Base-by-base conservation (phyloP, 768 basidiomycete genomes). In the Trametes cingulata region DNA sequence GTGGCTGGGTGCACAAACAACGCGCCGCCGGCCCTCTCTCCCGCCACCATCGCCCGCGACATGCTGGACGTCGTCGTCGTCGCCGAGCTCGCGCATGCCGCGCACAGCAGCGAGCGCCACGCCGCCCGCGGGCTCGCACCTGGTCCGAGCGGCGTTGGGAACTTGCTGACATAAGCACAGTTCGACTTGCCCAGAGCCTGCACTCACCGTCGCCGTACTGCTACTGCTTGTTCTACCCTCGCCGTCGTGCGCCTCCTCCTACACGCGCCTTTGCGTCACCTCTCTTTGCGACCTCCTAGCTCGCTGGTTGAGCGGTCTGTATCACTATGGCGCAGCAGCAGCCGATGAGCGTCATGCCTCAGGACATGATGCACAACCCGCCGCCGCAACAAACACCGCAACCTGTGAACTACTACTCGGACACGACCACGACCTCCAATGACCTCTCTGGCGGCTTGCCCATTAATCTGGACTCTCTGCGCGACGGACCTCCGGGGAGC, bases 401-500 rank as follows among this genome's bases (percentile, higher is more conserved):
- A 47, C 72, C 79, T 24, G 76, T 75, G 53, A 76, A 78, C 61
- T 86, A 84, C 52, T 91, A 91, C 72, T 90, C 90, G 52, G 89
- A 88, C 82, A 58, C 56, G 35, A 58, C 52, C 33, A 63, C 61
- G 15, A 69, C 65, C 63, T 86, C 87, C 62, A 86, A 80, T 69
- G 90, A 93, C 77, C 81, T 92, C 62, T 90, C 90, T 8, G 90
- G 91, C 22, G 90, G 90, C 22, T 79, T 92, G 33, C 91, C 91
- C 51, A 90, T 93, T 69, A 93, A 90, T 69, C 86, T 93, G 24
- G 90, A 92, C 73, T 93, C 91, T 3, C 78, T 93, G 56, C 81
- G 91, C 53, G 91, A 94, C 69, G 91, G 92, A 0, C 92, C 91
- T 2, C 90, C 92, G 7, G 91, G 92, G 47, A 91, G 85, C 71